phyloP scores from a whole-genome alignment of 106 monocot species.

The Apostasia ramifera region DNA sequence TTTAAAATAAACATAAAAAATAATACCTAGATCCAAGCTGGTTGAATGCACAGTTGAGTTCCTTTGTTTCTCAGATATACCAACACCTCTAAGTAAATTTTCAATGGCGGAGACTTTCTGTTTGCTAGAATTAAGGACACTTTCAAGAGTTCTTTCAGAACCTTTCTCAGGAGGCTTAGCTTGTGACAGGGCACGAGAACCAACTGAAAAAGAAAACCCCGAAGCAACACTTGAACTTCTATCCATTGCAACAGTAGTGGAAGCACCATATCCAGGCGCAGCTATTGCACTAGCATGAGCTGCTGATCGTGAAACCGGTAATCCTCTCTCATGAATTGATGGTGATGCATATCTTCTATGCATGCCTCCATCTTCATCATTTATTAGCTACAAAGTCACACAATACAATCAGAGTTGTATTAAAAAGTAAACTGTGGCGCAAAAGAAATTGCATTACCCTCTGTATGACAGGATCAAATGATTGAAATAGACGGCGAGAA shows the following conservation, averaged over 20 bases:
- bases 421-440: not conserved
- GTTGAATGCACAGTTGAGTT: slow-evolving; percentile 49
- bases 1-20: slow-evolving; percentile 12
- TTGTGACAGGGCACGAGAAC: slow-evolving; percentile 40
- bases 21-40: slow-evolving; percentile 97
- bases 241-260: slow-evolving; percentile 96
- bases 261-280: slow-evolving; percentile 80
- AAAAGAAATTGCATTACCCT: slow-evolving; percentile 49
- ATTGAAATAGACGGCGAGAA: slow-evolving; percentile 70
- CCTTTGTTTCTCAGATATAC: slow-evolving; percentile 55
- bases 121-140: slow-evolving; percentile 84
- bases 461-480: slow-evolving; percentile 93
- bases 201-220: slow-evolving; percentile 51
- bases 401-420: not conserved
- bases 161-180: slow-evolving; percentile 45
- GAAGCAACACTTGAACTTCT: slow-evolving; percentile 58
- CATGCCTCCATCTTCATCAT: slow-evolving; percentile 96
- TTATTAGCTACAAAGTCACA: slow-evolving; percentile 43
- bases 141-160: slow-evolving; percentile 88
- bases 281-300: slow-evolving; percentile 36
- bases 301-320: slow-evolving; percentile 36
- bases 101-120: slow-evolving; percentile 99
- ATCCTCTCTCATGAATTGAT: slow-evolving; percentile 74
- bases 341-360: slow-evolving; percentile 97
- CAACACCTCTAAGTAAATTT: slow-evolving; percentile 85